Percentiles rank a stretch among this genome's conserved stretches.
Evolutionary conservation across 306 rosid genomes (phyloP).

Genomic region (Cicer arietinum): DNA sequence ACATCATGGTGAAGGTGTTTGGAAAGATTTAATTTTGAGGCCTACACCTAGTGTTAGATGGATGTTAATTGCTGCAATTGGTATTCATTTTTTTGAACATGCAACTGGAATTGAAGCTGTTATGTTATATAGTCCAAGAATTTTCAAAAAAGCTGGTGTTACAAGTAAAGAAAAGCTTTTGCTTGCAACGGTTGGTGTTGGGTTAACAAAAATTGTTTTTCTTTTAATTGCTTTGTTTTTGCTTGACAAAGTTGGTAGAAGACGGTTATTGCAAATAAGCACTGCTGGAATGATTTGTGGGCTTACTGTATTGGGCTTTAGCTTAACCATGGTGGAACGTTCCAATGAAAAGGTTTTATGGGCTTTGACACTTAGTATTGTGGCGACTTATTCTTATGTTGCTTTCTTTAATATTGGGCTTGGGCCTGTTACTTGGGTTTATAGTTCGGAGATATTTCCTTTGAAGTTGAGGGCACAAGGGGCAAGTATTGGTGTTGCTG

Average conservation of each 20-base stretch:
- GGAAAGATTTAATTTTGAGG: conserved; percentile 65
- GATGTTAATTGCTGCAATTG: conserved; percentile 69
- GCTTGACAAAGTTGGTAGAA: conserved; percentile 72
- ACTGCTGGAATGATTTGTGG: conserved; percentile 59
- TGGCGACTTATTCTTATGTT: conserved; percentile 56
- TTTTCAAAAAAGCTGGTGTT: conserved; percentile 77
- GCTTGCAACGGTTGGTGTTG: conserved; percentile 73
- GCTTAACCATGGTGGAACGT: conserved; percentile 63
- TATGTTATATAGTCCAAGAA: conserved; percentile 78
- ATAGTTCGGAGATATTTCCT: conserved; percentile 82
- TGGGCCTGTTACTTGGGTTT: conserved; percentile 85
- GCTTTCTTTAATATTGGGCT: conserved; percentile 76
- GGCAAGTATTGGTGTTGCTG: conserved; percentile 69
- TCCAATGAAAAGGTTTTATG: conserved; percentile 50
- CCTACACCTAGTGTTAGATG: conserved; percentile 69
- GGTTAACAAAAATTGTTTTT: conserved; percentile 59
- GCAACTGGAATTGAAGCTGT: conserved; percentile 85
- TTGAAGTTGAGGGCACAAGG: conserved; percentile 80
- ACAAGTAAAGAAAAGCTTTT: conserved; percentile 61
- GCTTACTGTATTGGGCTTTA: conserved; percentile 52
- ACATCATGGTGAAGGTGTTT: conserved; percentile 54
- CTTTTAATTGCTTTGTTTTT: conserved; percentile 55
- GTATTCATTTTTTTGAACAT: conserved; percentile 82
- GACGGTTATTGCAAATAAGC: conserved; percentile 60
- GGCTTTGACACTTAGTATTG: conserved; percentile 65